phyloP scores from a whole-genome alignment of 75 land plant species.

The Picea glauca region DNA sequence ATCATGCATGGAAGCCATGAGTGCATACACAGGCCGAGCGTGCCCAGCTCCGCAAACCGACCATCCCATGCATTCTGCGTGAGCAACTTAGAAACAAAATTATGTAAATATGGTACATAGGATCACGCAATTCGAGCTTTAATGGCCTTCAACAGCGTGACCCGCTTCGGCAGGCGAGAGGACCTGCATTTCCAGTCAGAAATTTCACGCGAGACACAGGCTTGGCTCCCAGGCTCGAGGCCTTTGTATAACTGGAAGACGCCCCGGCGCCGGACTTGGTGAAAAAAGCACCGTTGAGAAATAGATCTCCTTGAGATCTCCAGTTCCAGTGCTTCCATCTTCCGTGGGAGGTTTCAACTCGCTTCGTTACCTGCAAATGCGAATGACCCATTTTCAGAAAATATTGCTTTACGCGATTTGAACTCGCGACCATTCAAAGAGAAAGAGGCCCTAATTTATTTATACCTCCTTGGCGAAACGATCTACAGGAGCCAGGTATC shows the following conservation, averaged over 20 bases:
- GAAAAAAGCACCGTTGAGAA: background rate
- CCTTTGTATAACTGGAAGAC: conserved; percentile 4
- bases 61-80: no score
- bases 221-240: conserved; percentile 6
- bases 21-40: no score
- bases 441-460: no score
- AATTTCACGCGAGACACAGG: conserved; percentile 30
- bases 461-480: conserved; percentile 12
- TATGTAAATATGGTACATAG: no score
- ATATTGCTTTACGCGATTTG: no score
- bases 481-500: conserved; percentile 30
- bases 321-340: conserved; percentile 8
- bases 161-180: conserved; percentile 12
- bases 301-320: conserved; percentile 7
- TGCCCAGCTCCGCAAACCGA: no score
- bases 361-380: conserved; percentile 8
- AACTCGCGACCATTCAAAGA: no score
- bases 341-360: background rate
- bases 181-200: conserved; percentile 55
- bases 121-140: no score
- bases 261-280: conserved; percentile 3
- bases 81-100: no score
- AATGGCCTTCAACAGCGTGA: background rate
- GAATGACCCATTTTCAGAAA: no score
- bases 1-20: no score